These are phyloP conservation scores for Pugionium cornutum DNA, from an alignment of 345 rosid species.

Conservation along the genomic window DNA sequence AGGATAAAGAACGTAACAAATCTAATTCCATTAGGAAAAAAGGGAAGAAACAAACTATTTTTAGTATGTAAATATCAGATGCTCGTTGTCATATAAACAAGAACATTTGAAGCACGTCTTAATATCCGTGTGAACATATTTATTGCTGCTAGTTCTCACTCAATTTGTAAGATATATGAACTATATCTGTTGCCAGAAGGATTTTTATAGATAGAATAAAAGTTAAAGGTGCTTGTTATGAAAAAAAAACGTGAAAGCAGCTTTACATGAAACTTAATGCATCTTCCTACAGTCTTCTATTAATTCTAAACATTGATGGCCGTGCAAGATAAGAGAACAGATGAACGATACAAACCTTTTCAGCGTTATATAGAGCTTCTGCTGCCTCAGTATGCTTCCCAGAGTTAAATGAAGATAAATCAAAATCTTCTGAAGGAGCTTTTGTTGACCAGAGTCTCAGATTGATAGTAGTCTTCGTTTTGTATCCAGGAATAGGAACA, in stretches of 20 bases:
- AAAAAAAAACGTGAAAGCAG: not conserved
- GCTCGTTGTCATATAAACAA: not conserved
- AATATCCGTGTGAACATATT: not conserved
- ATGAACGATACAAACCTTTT: slow-evolving; percentile 51
- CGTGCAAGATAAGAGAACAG: not conserved
- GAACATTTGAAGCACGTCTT: not conserved
- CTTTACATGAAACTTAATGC: not conserved
- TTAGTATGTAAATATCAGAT: slow-evolving; percentile 7
- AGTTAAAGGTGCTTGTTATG: not conserved
- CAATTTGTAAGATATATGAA: not conserved
- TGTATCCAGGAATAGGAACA: slow-evolving; percentile 84
- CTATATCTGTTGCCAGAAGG: too few relatives aligned
- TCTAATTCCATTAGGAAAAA: slow-evolving; percentile 40
- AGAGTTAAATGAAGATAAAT: slow-evolving; percentile 61
- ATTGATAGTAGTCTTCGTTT: slow-evolving; percentile 73
- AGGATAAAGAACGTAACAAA: slow-evolving; percentile 74
- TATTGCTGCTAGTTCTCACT: not conserved
- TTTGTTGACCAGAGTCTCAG: slow-evolving; percentile 83
- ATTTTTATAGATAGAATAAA: too few relatives aligned
- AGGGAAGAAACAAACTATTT: not conserved
- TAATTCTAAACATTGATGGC: not conserved
- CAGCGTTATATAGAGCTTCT: slow-evolving; percentile 66
- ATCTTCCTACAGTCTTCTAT: slow-evolving; percentile 4
- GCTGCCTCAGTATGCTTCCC: slow-evolving; percentile 74
- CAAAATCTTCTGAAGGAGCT: slow-evolving; percentile 67